These are phyloP conservation scores for Setomelanomma holmii DNA, from an alignment of 2,329 filamentous ascomycete genomes.

Conservation along the genomic window DNA sequence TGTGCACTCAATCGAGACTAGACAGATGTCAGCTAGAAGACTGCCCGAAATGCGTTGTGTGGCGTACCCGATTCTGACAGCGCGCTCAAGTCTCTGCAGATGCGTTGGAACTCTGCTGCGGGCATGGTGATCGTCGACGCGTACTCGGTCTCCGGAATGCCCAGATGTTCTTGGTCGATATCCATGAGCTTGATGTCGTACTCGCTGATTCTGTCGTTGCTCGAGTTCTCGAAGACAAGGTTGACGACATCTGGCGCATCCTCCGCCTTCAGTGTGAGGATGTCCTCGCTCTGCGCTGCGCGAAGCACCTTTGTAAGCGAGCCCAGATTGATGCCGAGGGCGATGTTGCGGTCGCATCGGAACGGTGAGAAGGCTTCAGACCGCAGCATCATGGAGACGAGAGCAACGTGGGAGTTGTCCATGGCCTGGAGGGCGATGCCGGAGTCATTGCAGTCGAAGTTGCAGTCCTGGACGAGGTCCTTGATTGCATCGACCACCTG, in stretches of 20 bases:
- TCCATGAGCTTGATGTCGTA: conserved; percentile 99
- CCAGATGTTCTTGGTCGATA: conserved; percentile 98
- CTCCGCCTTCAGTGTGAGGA: conserved; percentile 95
- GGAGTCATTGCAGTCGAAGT: conserved; percentile 99
- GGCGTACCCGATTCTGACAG: conserved; percentile 92
- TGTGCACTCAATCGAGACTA: conserved; percentile 92
- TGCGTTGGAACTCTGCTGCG: conserved; percentile 87
- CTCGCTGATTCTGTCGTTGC: conserved; percentile 91
- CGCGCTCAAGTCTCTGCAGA: conserved; percentile 88
- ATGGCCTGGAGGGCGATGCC: conserved; percentile 98
- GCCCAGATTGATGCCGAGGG: conserved; percentile 94
- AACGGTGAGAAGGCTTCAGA: conserved; percentile 93
- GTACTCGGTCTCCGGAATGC: conserved; percentile 99
- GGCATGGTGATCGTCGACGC: conserved; percentile 91
- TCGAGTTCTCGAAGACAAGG: conserved; percentile 89
- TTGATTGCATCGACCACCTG: conserved; percentile 99
- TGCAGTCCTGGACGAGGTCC: conserved; percentile 99
- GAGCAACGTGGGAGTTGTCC: conserved; percentile 99
- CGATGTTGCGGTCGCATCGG: conserved; percentile 98
- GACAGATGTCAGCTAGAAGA: conserved; percentile 22
- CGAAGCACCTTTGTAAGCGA: conserved; percentile 97
- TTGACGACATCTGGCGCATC: conserved; percentile 96
- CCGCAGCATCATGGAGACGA: conserved; percentile 98
- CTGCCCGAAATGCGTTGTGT: not conserved
- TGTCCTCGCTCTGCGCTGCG: conserved; percentile 91